Evolutionary conservation across 139 green algal species (phyloP), one percentile per base, ranked within the genome.

Genomic region (Tetradesmus lagerheimii): DNA sequence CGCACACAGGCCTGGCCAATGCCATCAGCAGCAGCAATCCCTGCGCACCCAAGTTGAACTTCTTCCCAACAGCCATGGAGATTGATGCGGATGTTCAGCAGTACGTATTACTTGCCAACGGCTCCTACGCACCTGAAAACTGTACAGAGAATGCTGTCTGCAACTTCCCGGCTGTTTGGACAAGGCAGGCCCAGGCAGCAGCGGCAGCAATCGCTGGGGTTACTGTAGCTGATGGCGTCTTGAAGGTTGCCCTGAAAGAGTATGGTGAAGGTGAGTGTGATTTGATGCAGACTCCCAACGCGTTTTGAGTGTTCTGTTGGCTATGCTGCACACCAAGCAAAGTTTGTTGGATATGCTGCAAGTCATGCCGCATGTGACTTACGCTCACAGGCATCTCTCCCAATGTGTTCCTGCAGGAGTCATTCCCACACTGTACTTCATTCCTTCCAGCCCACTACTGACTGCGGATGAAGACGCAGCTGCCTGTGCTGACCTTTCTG

Each of bases 121-220:
- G 57, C 12, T 31, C 57, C 4, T 71, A 71, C 16, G 57, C 57
- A 20, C 57, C 8, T 71, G 57, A 67, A 9, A 88, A 23, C n/a
- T 88, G 83, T 64, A 35, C 43, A 18, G 83, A 64, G 27, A 77
- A 62, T 18, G n/a, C 57, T 34, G 64, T 66, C 38, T 88, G 83
- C 83, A 88, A 88, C 83, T 88, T 77, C 83, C 83, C 83, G 4
- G 15, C 38, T n/a, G 83, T 88, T 25, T 88, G 83, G 83, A 23
- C 62, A 31, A 9, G 76, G 38, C 35, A 66, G 4, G 75, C 75
- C 83, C 83, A 88, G n/a, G 80, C 64, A n/a, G 38, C 41, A 23
- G 37, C 76, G 43, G 76, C 47, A 29, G 25, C 43, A 23, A n/a
- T 62, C 6, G 43, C 75, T n/a, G 64, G 39, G 20, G 75, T 41